phyloP scores from a whole-genome alignment of 2,329 filamentous ascomycete genomes.

The Fusarium lyarnte region DNA sequence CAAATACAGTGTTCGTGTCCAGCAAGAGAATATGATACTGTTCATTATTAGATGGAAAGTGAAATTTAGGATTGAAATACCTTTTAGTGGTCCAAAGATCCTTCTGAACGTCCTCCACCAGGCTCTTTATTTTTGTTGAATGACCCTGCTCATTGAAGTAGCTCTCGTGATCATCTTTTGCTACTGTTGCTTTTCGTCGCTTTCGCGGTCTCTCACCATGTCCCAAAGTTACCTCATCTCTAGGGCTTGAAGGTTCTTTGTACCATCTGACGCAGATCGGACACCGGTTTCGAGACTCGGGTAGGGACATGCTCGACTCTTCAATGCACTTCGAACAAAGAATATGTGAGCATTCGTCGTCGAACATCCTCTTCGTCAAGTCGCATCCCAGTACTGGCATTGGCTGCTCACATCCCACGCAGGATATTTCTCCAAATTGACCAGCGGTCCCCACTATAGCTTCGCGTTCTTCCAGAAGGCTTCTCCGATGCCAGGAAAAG shows the following conservation, averaged over 20 bases:
- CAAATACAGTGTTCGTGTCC: constrained; percentile 55
- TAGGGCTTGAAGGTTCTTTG: fast-evolving
- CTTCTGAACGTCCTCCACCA: not conserved
- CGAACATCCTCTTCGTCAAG: not conserved
- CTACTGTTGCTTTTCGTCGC: fast-evolving
- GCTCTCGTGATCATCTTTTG: not conserved
- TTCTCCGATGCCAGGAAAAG: not conserved
- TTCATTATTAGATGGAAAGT: fast-evolving
- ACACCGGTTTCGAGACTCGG: fast-evolving
- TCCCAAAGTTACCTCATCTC: fast-evolving
- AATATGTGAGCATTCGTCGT: not conserved
- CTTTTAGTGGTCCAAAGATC: constrained; percentile 10
- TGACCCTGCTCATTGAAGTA: not conserved
- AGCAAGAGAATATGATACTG: constrained; percentile 59
- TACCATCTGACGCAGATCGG: constrained; percentile 10
- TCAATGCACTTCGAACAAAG: not conserved
- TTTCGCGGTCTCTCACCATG: fast-evolving
- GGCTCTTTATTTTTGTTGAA: not conserved
- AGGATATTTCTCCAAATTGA: not conserved
- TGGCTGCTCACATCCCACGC: not conserved
- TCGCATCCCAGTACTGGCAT: not conserved
- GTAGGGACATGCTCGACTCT: fast-evolving
- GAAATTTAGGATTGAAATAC: fast-evolving
- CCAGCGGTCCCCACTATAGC: not conserved
- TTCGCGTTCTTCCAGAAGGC: not conserved